These are phyloP conservation scores for Globisporangium parvum DNA, from an alignment of 352 stramenopile species.

Conservation along the genomic window DNA sequence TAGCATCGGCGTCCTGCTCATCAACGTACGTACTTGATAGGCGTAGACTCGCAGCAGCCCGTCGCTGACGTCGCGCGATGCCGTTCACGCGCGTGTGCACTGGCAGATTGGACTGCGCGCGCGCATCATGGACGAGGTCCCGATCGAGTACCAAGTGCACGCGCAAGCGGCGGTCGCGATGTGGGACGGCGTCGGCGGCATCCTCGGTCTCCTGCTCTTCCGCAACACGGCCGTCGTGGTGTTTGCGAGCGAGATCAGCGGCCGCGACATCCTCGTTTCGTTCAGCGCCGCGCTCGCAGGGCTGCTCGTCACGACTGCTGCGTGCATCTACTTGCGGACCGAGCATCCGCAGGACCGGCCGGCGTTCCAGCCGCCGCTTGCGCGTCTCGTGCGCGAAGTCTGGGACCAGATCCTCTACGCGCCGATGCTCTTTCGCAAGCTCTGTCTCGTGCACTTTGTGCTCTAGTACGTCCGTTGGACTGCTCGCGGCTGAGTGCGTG, in stretches of 20 bases:
- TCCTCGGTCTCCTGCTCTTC: constrained; percentile 58
- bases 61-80: neutral
- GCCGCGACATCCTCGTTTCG: constrained; percentile 53
- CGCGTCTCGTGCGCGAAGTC: constrained; percentile 45
- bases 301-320: constrained; percentile 39
- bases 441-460: constrained; percentile 67
- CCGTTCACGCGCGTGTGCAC: neutral
- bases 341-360: constrained; percentile 59
- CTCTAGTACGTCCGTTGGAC: constrained; percentile 31
- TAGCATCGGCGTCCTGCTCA: constrained; percentile 45
- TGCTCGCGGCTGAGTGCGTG: neutral
- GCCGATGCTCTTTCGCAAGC: constrained; percentile 52
- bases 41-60: neutral
- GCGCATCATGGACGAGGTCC: constrained; percentile 73
- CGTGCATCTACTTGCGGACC: constrained; percentile 49
- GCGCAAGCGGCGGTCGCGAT: constrained; percentile 61
- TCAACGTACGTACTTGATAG: constrained; percentile 32
- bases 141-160: constrained; percentile 73
- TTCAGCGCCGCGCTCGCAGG: constrained; percentile 47
- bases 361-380: constrained; percentile 44
- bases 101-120: constrained; percentile 54
- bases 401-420: constrained; percentile 59
- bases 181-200: constrained; percentile 56
- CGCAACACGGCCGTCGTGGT: constrained; percentile 60
- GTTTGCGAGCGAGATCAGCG: constrained; percentile 66